These are phyloP conservation scores for Erythrobasidium hasegawianum DNA, from an alignment of 1,284 basidiomycete species.

Conservation along the genomic window DNA sequence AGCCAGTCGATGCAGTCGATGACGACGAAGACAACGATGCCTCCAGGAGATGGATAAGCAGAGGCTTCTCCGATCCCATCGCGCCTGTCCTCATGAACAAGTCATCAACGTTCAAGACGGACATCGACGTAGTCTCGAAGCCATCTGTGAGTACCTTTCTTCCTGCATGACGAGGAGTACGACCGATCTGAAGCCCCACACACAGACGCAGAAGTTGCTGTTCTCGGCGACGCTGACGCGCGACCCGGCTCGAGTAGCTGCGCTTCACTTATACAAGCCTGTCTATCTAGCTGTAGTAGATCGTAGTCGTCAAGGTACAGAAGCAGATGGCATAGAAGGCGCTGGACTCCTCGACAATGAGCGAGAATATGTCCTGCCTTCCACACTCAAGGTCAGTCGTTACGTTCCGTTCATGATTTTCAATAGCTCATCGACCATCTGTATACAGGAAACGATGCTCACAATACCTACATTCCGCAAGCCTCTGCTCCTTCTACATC, in stretches of 20 bases:
- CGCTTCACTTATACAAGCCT: constrained; percentile 72
- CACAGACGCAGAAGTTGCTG: constrained; percentile 86
- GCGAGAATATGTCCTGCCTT: constrained; percentile 71
- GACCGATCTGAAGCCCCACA: too few species aligned
- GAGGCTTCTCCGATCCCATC: background rate
- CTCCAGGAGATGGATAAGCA: background rate
- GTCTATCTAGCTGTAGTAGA: constrained; percentile 82
- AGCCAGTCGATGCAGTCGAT: background rate
- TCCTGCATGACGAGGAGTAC: background rate
- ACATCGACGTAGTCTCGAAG: background rate
- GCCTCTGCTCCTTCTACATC: constrained; percentile 82
- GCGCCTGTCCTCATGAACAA: constrained; percentile 4
- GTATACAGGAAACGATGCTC: constrained; percentile 74
- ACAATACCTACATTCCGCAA: constrained; percentile 76
- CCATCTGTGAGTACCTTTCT: background rate
- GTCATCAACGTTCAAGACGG: background rate
- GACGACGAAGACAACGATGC: background rate
- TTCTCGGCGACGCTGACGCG: constrained; percentile 95
- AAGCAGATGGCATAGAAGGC: constrained; percentile 49
- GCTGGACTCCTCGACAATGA: constrained; percentile 58
- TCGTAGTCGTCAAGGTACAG: constrained; percentile 33
- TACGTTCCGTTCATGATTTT: constrained; percentile 2
- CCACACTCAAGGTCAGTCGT: constrained; percentile 62
- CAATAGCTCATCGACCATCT: background rate
- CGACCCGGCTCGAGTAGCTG: constrained; percentile 85